Base-by-base conservation (phyloP, 306 rosid genomes). In the Cicer judaicum region DNA sequence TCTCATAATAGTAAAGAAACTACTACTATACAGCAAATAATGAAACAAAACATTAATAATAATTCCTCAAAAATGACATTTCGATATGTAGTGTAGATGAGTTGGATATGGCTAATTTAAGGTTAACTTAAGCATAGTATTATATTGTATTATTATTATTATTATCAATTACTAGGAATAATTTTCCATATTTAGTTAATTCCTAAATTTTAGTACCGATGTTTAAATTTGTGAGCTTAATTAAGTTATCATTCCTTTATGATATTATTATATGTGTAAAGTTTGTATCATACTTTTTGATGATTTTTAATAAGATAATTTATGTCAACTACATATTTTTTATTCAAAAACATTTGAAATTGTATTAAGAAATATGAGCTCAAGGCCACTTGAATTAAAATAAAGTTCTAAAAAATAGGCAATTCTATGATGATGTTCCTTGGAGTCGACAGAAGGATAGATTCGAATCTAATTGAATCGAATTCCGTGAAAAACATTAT, bases 401-500 rank as follows among this genome's bases (percentile, higher is more conserved):
- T 50, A 50, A 2, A 24, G 29, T 24, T 24, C 29, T 24, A 24
- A 24, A 2, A 24, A 24, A 24, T 24, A 24, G 29, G 3, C 2
- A 24, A 24, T 24, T 24, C 2, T 24, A 24, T 24, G 29, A 77
- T 80, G 21, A 52, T 53, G 76, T 68, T 43, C 15, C 72, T 75
- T 52, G 24, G 12, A 11, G 18, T 69, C 49, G 62, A 47, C 68
- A 59, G 10, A n/a, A 15, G 43, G 80, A 52, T 59, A 80, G 80
- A 79, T 79, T 72, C 83, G 40, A 10, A 73, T 79, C 55, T 36
- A 7, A 73, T 79, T 46, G 38, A 7, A 15, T 65, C 61, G 2
- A 19, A 19, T 19, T 19, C 38, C 59, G n/a, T 56, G 61, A 80
- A 46, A 21, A 0, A 49, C 72, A 55, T 63, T 75, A 76, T 80